These are phyloP conservation scores for Pichia deserticola DNA, from an alignment of 805 yeast species.

Conservation along the genomic window DNA sequence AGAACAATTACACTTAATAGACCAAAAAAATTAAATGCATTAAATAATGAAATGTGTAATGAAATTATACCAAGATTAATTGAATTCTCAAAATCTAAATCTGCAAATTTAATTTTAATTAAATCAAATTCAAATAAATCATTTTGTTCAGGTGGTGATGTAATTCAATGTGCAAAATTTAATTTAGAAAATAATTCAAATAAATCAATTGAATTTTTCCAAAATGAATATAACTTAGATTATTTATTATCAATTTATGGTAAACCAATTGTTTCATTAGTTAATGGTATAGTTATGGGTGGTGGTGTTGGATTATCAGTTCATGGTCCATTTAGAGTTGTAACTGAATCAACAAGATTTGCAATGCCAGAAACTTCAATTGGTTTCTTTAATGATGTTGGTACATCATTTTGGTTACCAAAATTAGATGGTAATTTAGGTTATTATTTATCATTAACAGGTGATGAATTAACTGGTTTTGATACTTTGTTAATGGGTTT, in stretches of 20 bases:
- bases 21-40: slow-evolving; percentile 76
- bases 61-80: slow-evolving; percentile 63
- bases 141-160: slow-evolving; percentile 96
- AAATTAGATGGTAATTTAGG: slow-evolving; percentile 78
- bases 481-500: slow-evolving; percentile 81
- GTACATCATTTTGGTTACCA: slow-evolving; percentile 84
- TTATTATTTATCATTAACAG: slow-evolving; percentile 78
- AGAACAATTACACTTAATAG: slow-evolving; percentile 75
- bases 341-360: slow-evolving; percentile 83
- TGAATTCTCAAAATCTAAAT: slow-evolving; percentile 67
- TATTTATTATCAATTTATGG: slow-evolving; percentile 71
- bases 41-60: slow-evolving; percentile 67
- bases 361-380: slow-evolving; percentile 99
- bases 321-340: slow-evolving; percentile 87
- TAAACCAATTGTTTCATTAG: slow-evolving; percentile 79
- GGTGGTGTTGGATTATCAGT: slow-evolving; percentile 93
- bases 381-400: slow-evolving; percentile 95
- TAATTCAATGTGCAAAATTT: slow-evolving; percentile 63
- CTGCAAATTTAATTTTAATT: slow-evolving; percentile 59
- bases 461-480: slow-evolving; percentile 65
- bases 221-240: slow-evolving; percentile 74
- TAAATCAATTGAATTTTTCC: slow-evolving; percentile 60
- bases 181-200: slow-evolving; percentile 41
- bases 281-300: slow-evolving; percentile 95
- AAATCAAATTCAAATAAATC: slow-evolving; percentile 62